These are phyloP conservation scores for Populus ilicifolia DNA, from an alignment of 345 rosid genomes.

Conservation along the genomic window DNA sequence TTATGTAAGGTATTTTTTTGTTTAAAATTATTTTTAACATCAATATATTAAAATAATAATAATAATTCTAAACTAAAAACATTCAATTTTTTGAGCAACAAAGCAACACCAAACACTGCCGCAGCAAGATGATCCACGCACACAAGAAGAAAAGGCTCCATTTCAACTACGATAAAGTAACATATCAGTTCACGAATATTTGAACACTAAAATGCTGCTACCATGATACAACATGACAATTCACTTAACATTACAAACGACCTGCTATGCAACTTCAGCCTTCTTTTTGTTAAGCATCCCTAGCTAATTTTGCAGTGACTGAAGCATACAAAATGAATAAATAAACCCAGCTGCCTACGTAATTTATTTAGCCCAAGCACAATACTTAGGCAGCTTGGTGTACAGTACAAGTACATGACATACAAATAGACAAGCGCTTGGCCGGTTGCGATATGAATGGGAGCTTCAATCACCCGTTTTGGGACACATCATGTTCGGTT, in stretches of 20 bases:
- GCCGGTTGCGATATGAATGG: neutral
- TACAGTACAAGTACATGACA: neutral
- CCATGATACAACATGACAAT: too few species aligned
- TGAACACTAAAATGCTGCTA: too few species aligned
- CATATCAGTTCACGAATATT: neutral
- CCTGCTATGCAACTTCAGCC: too few species aligned
- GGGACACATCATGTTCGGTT: neutral
- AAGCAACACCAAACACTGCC: too few species aligned
- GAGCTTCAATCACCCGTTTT: conserved; percentile 12
- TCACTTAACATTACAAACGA: too few species aligned
- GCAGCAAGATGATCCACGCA: too few species aligned
- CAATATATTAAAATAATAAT: too few species aligned
- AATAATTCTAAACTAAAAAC: too few species aligned
- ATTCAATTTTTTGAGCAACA: too few species aligned
- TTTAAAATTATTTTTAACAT: too few species aligned
- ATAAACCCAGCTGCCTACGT: neutral
- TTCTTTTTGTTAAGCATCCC: neutral
- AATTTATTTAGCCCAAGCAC: neutral
- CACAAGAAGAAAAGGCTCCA: too few species aligned
- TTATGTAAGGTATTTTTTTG: too few species aligned
- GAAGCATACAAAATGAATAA: neutral
- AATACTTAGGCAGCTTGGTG: neutral
- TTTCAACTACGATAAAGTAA: neutral
- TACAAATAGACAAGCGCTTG: neutral
- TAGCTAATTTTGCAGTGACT: neutral